phyloP scores from a whole-genome alignment of 305 asterid genomes.

The Fraxinus nigra region DNA sequence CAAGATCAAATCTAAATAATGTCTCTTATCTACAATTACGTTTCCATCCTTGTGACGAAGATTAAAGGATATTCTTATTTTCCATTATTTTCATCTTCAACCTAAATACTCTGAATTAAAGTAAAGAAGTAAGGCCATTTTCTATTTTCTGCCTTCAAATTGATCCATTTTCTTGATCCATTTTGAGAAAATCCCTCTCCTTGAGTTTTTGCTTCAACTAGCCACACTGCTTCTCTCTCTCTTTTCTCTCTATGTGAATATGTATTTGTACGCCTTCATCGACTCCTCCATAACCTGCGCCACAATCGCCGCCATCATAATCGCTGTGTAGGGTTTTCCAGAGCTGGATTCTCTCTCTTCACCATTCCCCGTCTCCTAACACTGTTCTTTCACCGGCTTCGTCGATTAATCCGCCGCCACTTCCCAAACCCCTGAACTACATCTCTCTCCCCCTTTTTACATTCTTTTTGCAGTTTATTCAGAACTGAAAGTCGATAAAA shows the following conservation, averaged over 20 bases:
- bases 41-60: not conserved
- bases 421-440: slow-evolving; percentile 23
- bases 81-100: not conserved
- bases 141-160: not conserved
- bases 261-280: slow-evolving; percentile 46
- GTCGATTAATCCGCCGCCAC: slow-evolving; percentile 46
- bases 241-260: not conserved
- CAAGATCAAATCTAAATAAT: not conserved
- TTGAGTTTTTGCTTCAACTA: not conserved
- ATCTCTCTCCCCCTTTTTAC: slow-evolving; percentile 5
- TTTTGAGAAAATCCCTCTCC: not conserved
- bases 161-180: too few relatives aligned
- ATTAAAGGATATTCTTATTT: not conserved
- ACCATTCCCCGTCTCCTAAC: slow-evolving; percentile 35
- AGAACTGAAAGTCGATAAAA: slow-evolving; percentile 20
- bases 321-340: slow-evolving; percentile 31
- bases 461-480: slow-evolving; percentile 8
- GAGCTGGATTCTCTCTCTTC: slow-evolving; percentile 58
- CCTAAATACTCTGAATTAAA: not conserved
- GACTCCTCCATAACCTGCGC: slow-evolving; percentile 36
- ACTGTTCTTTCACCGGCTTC: slow-evolving; percentile 63
- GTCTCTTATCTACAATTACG: not conserved
- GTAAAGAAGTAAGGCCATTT: not conserved
- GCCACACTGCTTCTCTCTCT: not conserved
- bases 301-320: slow-evolving; percentile 13